Conservation (phyloP, 2,329 filamentous ascomycete genomes). For the Aulographum hederae region DNA sequence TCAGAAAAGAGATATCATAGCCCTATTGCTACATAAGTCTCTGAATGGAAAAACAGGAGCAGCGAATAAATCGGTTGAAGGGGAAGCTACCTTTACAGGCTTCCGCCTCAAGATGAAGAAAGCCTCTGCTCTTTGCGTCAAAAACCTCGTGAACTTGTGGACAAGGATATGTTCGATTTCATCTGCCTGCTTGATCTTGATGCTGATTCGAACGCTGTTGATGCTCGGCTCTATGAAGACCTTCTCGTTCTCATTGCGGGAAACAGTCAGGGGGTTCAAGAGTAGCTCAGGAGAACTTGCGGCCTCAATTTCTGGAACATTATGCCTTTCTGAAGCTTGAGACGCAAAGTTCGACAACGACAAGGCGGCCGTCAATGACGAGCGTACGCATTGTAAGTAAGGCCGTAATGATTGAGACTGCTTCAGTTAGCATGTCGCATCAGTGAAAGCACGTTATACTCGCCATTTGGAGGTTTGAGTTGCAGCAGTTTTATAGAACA, state of each 20-base stretch:
- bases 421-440: constrained; percentile 2
- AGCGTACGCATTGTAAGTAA: constrained; percentile 90
- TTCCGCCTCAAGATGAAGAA: constrained; percentile 96
- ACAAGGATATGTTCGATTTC: constrained; percentile 97
- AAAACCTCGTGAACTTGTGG: constrained; percentile 93
- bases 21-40: too few relatives aligned
- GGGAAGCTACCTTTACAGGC: constrained; percentile 56
- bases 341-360: constrained; percentile 95
- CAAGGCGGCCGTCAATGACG: constrained; percentile 82
- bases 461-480: too few relatives aligned
- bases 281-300: constrained; percentile 84
- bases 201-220: constrained; percentile 92
- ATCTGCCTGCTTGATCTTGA: constrained; percentile 98
- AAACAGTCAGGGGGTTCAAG: constrained; percentile 74
- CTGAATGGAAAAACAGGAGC: background rate
- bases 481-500: too few relatives aligned
- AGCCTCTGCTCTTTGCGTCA: constrained; percentile 87
- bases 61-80: background rate
- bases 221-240: constrained; percentile 92
- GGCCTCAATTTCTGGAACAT: constrained; percentile 94
- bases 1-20: constrained; percentile 96
- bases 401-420: constrained; percentile 92
- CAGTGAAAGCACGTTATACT: too few relatives aligned
- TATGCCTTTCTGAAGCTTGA: constrained; percentile 89
- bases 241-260: constrained; percentile 91